Evolutionary conservation across 1,284 basidiomycete genomes (phyloP).

Genomic region (Cryptococcus sp.): DNA sequence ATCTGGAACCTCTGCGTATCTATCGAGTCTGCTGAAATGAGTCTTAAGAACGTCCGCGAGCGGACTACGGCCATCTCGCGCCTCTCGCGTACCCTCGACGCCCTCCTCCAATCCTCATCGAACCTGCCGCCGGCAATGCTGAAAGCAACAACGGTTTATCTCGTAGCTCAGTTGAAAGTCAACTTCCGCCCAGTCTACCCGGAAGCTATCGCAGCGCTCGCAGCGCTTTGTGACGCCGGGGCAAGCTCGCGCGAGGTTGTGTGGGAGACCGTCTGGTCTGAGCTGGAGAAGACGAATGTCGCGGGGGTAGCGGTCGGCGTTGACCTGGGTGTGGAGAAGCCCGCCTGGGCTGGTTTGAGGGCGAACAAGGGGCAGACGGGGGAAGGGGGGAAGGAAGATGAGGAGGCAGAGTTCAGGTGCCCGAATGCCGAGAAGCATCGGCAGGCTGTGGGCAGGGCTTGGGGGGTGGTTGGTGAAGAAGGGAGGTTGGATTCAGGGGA

Average conservation of each 20-base stretch:
- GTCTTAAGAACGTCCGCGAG: constrained; percentile 75
- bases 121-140: constrained; percentile 48
- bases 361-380: constrained; percentile 18
- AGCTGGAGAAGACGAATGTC: constrained; percentile 54
- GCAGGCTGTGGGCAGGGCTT: constrained; percentile 18
- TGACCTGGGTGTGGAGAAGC: constrained; percentile 32
- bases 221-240: constrained; percentile 52
- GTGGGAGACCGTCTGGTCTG: constrained; percentile 67
- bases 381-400: constrained; percentile 43
- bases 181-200: constrained; percentile 84
- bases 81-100: constrained; percentile 32
- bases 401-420: constrained; percentile 46
- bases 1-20: constrained; percentile 64
- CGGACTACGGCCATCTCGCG: constrained; percentile 64
- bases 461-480: constrained; percentile 23
- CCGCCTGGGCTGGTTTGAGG: constrained; percentile 29
- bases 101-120: constrained; percentile 18
- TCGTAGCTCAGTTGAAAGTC: constrained; percentile 71
- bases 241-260: constrained; percentile 63
- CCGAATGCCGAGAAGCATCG: constrained; percentile 32
- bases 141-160: constrained; percentile 51
- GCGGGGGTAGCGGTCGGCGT: constrained; percentile 21
- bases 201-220: constrained; percentile 69
- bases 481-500: constrained; percentile 31
- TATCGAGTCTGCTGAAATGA: constrained; percentile 69